Evolutionary conservation across 805 yeast genomes (phyloP), one percentile per base, ranked within the genome.

Genomic region (Clavispora fructus): DNA sequence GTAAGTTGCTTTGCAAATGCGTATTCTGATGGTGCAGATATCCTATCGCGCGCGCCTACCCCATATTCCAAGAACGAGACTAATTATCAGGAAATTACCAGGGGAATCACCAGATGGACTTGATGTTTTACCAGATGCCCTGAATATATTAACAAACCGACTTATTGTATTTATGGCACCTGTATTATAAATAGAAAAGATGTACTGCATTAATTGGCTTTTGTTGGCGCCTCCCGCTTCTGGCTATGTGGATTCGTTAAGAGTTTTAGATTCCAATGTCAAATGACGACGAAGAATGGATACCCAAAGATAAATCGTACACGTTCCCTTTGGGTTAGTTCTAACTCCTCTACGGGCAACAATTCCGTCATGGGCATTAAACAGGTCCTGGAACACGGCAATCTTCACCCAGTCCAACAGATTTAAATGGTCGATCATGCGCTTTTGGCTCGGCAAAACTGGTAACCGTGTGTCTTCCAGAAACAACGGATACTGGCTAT

Each of bases 301-400:
- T 10, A 60, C 71, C 79, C 82, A 82, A 37, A 82, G 63, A 16
- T 71, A 74, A 31, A 81, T 60, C 0, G 77, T 67, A 1, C 83
- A 75, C 1, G 79, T 65, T 0, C 85, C 85, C 19, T 73, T 69
- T 0, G 80, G 73, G 41, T 76, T 73, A 19, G 69, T 69, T 30
- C 64, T 60, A 2, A 80, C 66, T 0, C 90, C 90, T 46, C 82
- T 73, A 51, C 98, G 74, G 14, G 92, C 88, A 14, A 89, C 86
- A 44, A 92, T 87, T 4, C 86, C 87, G 48, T 86, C 96, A 59
- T 91, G 98, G 0, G 97, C 82, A 62, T 90, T 89, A 58, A 85
- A 70, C 14, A 84, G 75, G 51, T 81, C 83, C 40, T 91, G 72
- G 53, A 79, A 80, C 1, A 85, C 83, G 0, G 94, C 86, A 38